A percentile compares a stretch with the other conserved stretches of the same genome.
phyloP scores from a whole-genome alignment of 2,329 filamentous ascomycete species.

The Fusarium sterilihyphosum region DNA sequence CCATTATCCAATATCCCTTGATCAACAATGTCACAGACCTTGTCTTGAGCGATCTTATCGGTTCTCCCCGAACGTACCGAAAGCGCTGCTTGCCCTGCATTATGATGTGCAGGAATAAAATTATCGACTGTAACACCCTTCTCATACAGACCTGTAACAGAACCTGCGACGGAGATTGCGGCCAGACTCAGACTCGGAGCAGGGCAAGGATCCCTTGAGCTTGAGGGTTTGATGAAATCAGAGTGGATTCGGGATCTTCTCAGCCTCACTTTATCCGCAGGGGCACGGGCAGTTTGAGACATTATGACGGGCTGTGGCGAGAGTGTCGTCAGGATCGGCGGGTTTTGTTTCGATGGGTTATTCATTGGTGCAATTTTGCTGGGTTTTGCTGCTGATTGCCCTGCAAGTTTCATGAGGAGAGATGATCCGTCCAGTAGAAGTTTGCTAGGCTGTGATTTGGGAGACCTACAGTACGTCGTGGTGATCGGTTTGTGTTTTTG shows the following conservation, averaged over 20 bases:
- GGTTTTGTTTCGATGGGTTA: neutral
- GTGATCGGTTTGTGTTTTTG: neutral
- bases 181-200: slow-evolving; percentile 5
- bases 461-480: neutral
- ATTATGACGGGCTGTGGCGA: slow-evolving; percentile 22
- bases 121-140: slow-evolving; percentile 1
- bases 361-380: slow-evolving; percentile 19
- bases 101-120: slow-evolving; percentile 19
- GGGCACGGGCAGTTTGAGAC: slow-evolving; percentile 27
- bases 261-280: slow-evolving; percentile 32
- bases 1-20: slow-evolving; percentile 3
- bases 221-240: neutral
- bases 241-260: slow-evolving; percentile 9
- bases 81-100: neutral
- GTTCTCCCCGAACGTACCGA: neutral
- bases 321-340: slow-evolving; percentile 30
- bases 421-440: slow-evolving; percentile 9
- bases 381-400: slow-evolving; percentile 6
- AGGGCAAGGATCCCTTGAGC: slow-evolving; percentile 11
- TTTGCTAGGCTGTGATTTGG: neutral
- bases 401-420: neutral
- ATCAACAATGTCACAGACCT: neutral
- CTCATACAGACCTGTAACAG: slow-evolving; percentile 40
- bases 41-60: slow-evolving; percentile 4
- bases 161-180: slow-evolving; percentile 37